Evolutionary conservation across 805 yeast species (phyloP).

Genomic region (Saturnispora besseyi): DNA sequence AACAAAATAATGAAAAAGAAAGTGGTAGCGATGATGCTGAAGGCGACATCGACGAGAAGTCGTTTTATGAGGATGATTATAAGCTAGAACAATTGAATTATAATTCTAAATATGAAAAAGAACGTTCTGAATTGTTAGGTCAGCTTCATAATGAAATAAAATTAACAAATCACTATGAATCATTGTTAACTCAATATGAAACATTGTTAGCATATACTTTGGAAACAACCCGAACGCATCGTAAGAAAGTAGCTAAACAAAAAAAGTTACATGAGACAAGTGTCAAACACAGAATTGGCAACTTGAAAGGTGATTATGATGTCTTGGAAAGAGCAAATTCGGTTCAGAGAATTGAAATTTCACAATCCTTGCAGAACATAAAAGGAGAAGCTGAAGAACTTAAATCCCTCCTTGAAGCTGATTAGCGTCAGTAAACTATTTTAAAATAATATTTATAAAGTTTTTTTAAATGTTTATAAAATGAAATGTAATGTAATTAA

Average conservation of each 20-base stretch:
- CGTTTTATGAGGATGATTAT: background rate
- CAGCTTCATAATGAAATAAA: slow-evolving; percentile 9
- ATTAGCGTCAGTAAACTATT: background rate
- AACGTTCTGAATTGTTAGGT: background rate
- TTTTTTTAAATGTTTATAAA: background rate
- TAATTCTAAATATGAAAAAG: slow-evolving; percentile 3
- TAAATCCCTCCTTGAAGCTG: background rate
- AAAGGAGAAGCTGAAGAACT: background rate
- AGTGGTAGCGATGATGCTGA: background rate
- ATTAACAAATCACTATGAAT: slow-evolving; percentile 9
- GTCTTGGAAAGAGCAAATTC: background rate
- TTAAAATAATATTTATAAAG: background rate
- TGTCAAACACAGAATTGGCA: background rate
- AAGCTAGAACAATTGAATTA: background rate
- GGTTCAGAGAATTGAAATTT: background rate
- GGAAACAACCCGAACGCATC: slow-evolving; percentile 18
- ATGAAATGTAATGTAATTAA: background rate
- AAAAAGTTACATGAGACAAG: slow-evolving; percentile 18
- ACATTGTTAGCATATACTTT: slow-evolving; percentile 13
- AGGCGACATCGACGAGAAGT: background rate
- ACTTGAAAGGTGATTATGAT: background rate
- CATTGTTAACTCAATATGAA: slow-evolving; percentile 10
- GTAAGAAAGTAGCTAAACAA: slow-evolving; percentile 27
- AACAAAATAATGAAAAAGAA: background rate
- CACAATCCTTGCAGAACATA: slow-evolving; percentile 1